Conservation (phyloP, 345 rosid species). For the Noccaea bulbosa region DNA sequence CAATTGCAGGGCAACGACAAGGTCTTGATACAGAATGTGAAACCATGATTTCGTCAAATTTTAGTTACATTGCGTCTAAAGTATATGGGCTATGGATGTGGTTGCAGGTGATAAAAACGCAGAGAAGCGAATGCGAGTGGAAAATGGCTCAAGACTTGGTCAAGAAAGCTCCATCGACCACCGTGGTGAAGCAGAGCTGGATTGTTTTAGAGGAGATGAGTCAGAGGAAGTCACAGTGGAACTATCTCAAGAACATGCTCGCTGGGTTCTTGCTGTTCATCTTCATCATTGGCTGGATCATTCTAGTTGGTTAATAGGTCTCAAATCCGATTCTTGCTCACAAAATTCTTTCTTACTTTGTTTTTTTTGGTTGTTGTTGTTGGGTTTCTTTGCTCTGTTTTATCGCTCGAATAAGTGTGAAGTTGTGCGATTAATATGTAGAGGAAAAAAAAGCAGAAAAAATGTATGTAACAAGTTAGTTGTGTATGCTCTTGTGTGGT, state of each 20-base stretch:
- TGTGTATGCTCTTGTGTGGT: background rate
- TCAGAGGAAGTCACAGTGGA: slow-evolving; percentile 21
- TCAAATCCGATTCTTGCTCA: slow-evolving; percentile 22
- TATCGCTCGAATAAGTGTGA: slow-evolving; percentile 22
- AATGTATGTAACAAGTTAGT: background rate
- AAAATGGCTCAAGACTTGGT: slow-evolving; percentile 29
- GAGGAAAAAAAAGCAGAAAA: background rate
- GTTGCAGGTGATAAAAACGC: slow-evolving; percentile 27
- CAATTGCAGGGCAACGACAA: slow-evolving; percentile 9
- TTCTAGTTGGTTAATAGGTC: slow-evolving; percentile 20
- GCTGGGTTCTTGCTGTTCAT: slow-evolving; percentile 29
- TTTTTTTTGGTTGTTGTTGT: background rate
- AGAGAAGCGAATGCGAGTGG: slow-evolving; percentile 18
- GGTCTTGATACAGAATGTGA: slow-evolving; percentile 8
- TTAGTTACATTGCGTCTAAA: background rate
- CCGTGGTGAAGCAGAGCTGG: slow-evolving; percentile 28
- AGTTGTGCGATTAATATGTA: background rate
- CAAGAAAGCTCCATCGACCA: slow-evolving; percentile 10
- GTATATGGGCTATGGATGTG: slow-evolving; percentile 20
- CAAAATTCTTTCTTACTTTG: background rate
- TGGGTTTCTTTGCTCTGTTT: slow-evolving; percentile 13
- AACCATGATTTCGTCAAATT: background rate
- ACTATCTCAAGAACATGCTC: slow-evolving; percentile 35
- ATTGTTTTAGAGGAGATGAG: slow-evolving; percentile 19
- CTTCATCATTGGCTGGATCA: slow-evolving; percentile 35